phyloP scores from a whole-genome alignment of 352 stramenopile genomes.

The Pythium myriotylum region DNA sequence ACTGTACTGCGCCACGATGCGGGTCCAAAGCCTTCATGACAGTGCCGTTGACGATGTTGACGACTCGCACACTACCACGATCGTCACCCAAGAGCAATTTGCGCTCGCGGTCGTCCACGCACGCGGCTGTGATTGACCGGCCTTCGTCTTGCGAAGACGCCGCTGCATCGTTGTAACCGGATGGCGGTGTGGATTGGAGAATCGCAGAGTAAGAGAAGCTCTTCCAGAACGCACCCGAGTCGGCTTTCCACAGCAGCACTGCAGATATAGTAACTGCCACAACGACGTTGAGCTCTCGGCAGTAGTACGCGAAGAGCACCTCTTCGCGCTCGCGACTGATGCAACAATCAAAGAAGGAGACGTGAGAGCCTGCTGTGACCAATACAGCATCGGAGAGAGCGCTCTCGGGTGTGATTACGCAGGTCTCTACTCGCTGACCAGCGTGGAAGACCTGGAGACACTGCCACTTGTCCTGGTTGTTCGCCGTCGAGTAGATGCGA shows the following conservation, averaged over 20 bases:
- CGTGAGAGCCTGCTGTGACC: constrained; percentile 35
- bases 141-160: neutral
- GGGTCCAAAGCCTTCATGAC: constrained; percentile 84
- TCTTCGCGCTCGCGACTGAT: constrained; percentile 65
- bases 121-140: constrained; percentile 60
- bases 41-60: constrained; percentile 81
- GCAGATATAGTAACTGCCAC: constrained; percentile 55
- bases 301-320: constrained; percentile 64
- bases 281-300: constrained; percentile 53
- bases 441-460: constrained; percentile 22
- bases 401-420: constrained; percentile 51
- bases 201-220: constrained; percentile 53
- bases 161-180: constrained; percentile 5
- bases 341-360: constrained; percentile 67
- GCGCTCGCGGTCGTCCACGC: constrained; percentile 78
- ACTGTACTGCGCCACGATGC: constrained; percentile 45
- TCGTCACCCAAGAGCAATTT: constrained; percentile 85
- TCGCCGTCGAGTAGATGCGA: constrained; percentile 8
- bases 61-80: constrained; percentile 55
- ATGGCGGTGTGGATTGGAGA: constrained; percentile 25
- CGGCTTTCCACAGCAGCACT: constrained; percentile 63
- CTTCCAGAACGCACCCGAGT: constrained; percentile 55
- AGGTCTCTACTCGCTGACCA: constrained; percentile 3
- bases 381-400: constrained; percentile 53
- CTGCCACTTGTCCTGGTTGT: constrained; percentile 10